Evolutionary conservation across 805 yeast species (phyloP).

Genomic region (Ogataea kodamae): DNA sequence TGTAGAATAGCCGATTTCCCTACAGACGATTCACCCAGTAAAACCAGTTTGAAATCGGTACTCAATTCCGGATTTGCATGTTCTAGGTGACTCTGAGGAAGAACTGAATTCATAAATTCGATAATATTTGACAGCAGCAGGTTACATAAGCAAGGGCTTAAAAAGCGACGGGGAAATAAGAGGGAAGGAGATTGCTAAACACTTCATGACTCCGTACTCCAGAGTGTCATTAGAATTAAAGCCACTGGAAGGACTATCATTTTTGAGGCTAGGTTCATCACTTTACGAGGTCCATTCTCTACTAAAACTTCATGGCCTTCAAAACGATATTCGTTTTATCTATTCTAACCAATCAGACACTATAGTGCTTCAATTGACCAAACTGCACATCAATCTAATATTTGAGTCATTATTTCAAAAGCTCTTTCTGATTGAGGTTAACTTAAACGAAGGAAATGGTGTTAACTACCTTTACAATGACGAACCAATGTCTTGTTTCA

Average conservation of each 20-base stretch:
- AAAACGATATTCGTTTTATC: slow-evolving; percentile 22
- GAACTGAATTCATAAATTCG: slow-evolving; percentile 14
- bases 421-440: slow-evolving; percentile 28
- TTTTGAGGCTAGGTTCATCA: slow-evolving; percentile 25
- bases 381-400: slow-evolving; percentile 21
- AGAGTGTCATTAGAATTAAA: slow-evolving; percentile 18
- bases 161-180: slow-evolving; percentile 1
- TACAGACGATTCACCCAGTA: slow-evolving; percentile 51
- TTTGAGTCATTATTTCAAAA: slow-evolving; percentile 28
- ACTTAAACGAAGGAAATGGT: slow-evolving; percentile 14
- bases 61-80: slow-evolving; percentile 22
- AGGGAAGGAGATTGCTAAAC: slow-evolving; percentile 5
- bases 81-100: slow-evolving; percentile 17
- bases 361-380: slow-evolving; percentile 22
- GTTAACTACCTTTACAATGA: slow-evolving; percentile 22
- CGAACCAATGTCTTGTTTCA: slow-evolving; percentile 22
- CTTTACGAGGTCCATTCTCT: slow-evolving; percentile 21
- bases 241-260: slow-evolving; percentile 28
- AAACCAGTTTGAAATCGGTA: slow-evolving; percentile 36
- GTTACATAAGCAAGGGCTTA: slow-evolving; percentile 6
- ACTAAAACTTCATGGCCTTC: slow-evolving; percentile 14
- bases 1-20: slow-evolving; percentile 77
- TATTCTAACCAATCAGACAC: slow-evolving; percentile 19
- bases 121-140: slow-evolving; percentile 7
- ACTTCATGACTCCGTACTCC: slow-evolving; percentile 6